These are phyloP conservation scores for Yamadazyma spencermartinsiae DNA, from an alignment of 1,139 yeast genomes.

Conservation along the genomic window DNA sequence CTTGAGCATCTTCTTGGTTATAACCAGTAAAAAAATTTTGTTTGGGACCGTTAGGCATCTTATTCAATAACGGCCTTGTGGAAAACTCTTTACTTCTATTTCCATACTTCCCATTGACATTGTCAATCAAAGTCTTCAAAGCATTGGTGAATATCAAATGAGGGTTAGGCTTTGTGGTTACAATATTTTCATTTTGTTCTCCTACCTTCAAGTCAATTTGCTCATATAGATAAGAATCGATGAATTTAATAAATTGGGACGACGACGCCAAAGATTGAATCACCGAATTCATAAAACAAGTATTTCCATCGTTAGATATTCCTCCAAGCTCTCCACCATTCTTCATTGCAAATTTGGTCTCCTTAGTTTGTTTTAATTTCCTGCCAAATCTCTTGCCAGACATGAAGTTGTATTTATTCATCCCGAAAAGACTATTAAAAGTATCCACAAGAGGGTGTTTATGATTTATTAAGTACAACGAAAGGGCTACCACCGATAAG, in stretches of 20 bases:
- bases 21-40: conserved; percentile 77
- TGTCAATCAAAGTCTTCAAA: conserved; percentile 49
- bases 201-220: conserved; percentile 14
- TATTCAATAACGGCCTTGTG: conserved; percentile 61
- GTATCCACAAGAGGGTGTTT: conserved; percentile 5
- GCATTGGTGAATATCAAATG: conserved; percentile 53
- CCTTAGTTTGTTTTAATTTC: conserved; percentile 22
- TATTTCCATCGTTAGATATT: conserved; percentile 83
- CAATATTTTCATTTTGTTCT: conserved; percentile 13
- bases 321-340: conserved; percentile 84
- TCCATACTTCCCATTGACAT: conserved; percentile 60
- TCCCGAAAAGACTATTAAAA: conserved; percentile 6
- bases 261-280: conserved; percentile 83
- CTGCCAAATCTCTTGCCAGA: conserved; percentile 11
- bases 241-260: conserved; percentile 55
- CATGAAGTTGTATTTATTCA: conserved; percentile 12
- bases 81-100: conserved; percentile 59
- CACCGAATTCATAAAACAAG: conserved; percentile 92
- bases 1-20: conserved; percentile 95
- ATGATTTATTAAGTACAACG: conserved; percentile 8
- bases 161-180: conserved; percentile 32
- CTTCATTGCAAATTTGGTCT: conserved; percentile 40
- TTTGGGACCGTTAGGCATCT: conserved; percentile 79
- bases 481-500: conserved; percentile 9
- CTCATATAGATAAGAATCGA: conserved; percentile 45